These are phyloP conservation scores for Russula sp. DNA, from an alignment of 768 basidiomycete species.

Conservation along the genomic window DNA sequence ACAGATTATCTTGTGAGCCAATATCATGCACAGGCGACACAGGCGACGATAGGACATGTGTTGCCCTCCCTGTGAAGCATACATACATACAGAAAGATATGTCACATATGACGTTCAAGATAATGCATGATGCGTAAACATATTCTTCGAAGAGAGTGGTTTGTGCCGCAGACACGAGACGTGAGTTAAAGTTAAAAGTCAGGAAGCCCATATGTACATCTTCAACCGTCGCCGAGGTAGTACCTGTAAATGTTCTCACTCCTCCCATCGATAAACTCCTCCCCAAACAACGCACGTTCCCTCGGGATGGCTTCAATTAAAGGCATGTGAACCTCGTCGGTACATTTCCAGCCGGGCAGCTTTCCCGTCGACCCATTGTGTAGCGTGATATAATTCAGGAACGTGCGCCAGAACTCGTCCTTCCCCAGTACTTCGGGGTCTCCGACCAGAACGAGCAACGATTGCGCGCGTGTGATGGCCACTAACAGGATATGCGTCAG, in stretches of 20 bases:
- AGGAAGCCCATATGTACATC: neutral
- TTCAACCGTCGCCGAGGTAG: neutral
- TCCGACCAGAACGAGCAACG: conserved; percentile 60
- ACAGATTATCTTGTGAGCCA: neutral
- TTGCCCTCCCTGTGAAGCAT: neutral
- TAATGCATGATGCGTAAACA: neutral
- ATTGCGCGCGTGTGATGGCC: conserved; percentile 63
- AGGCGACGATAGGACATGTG: neutral
- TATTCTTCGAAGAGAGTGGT: neutral
- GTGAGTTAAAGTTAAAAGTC: too few relatives aligned
- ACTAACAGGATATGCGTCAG: conserved; percentile 40
- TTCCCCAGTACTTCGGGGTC: conserved; percentile 56
- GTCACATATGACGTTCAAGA: neutral
- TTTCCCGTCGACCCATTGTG: conserved; percentile 55
- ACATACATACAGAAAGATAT: neutral
- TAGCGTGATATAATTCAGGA: conserved; percentile 54
- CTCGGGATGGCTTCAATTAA: neutral
- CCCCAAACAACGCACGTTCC: neutral
- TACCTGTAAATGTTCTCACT: conserved; percentile 9
- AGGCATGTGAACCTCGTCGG: neutral
- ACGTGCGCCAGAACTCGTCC: conserved; percentile 57
- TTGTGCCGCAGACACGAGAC: neutral
- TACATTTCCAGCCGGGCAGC: conserved; percentile 40
- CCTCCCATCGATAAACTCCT: conserved; percentile 14
- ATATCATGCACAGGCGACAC: neutral